These are phyloP conservation scores for Microdochium nivale DNA, from an alignment of 2,329 filamentous ascomycete genomes.

Conservation along the genomic window DNA sequence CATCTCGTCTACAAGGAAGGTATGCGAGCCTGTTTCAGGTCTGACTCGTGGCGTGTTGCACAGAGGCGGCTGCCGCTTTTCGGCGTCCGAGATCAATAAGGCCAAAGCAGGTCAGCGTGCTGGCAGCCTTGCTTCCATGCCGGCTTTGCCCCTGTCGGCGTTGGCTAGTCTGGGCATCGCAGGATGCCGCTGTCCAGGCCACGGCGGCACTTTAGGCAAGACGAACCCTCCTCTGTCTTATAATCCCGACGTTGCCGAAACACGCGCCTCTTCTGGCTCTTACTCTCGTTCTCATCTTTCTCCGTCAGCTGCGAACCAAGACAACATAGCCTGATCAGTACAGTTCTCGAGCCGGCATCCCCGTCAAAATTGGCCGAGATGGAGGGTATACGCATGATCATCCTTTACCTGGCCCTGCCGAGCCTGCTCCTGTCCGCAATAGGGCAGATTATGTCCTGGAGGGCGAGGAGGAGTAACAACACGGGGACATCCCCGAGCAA, in stretches of 20 bases:
- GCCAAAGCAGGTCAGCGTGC: not conserved
- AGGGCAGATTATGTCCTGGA: slow-evolving; percentile 27
- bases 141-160: not conserved
- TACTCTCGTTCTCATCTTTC: not conserved
- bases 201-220: not conserved
- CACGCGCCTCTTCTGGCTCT: no score
- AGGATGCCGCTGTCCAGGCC: not conserved
- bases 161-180: not conserved
- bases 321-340: not conserved
- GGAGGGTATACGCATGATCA: slow-evolving; percentile 28
- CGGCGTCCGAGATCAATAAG: not conserved
- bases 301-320: no score
- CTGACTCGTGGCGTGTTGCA: no score
- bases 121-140: not conserved
- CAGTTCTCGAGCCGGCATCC: not conserved
- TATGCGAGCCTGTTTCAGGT: no score
- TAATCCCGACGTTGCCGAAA: no score
- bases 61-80: no score
- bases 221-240: not conserved
- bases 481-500: slow-evolving; percentile 10
- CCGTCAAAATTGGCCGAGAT: slow-evolving; percentile 13
- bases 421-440: slow-evolving; percentile 31
- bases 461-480: slow-evolving; percentile 17
- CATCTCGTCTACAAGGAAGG: no score
- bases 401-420: slow-evolving; percentile 36